phyloP scores from a whole-genome alignment of 352 stramenopile species.

The Pythium phragmitis region DNA sequence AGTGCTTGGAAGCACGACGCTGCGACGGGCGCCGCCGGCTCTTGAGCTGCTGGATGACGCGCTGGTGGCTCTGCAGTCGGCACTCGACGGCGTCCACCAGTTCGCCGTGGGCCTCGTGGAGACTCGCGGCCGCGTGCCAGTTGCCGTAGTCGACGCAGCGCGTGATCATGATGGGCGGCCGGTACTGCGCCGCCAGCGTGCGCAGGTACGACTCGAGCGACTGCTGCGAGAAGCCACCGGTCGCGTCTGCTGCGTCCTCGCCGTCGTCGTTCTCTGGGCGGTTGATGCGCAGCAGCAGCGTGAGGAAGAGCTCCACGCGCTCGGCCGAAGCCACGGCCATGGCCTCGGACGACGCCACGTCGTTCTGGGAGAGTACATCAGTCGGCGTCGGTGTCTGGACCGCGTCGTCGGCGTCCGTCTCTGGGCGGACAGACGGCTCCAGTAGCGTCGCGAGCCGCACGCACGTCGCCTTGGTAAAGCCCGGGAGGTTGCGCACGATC shows the following conservation, averaged over 20 bases:
- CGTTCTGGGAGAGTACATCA: background rate
- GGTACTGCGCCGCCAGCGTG: slow-evolving; percentile 60
- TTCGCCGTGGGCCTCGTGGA: slow-evolving; percentile 81
- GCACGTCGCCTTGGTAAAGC: slow-evolving; percentile 40
- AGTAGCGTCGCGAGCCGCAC: slow-evolving; percentile 40
- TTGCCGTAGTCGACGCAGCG: slow-evolving; percentile 83
- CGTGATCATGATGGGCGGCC: slow-evolving; percentile 70
- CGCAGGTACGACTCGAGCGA: slow-evolving; percentile 57
- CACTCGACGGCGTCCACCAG: slow-evolving; percentile 84
- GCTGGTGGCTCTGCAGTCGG: slow-evolving; percentile 66
- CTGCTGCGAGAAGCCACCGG: background rate
- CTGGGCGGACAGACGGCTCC: slow-evolving; percentile 32
- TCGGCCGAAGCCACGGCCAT: slow-evolving; percentile 46
- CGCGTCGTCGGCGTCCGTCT: background rate
- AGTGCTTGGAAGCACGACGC: slow-evolving; percentile 32
- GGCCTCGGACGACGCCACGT: slow-evolving; percentile 51
- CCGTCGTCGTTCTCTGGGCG: background rate
- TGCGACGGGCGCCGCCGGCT: background rate
- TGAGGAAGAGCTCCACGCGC: slow-evolving; percentile 75
- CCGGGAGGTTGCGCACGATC: slow-evolving; percentile 52
- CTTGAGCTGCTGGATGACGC: slow-evolving; percentile 2
- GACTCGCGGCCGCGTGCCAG: slow-evolving; percentile 70
- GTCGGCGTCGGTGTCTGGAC: background rate
- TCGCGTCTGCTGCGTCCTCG: slow-evolving; percentile 8
- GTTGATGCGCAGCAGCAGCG: slow-evolving; percentile 65